These are phyloP conservation scores for Flaveria bidentis DNA, from an alignment of 129 eudicot species.

Conservation along the genomic window DNA sequence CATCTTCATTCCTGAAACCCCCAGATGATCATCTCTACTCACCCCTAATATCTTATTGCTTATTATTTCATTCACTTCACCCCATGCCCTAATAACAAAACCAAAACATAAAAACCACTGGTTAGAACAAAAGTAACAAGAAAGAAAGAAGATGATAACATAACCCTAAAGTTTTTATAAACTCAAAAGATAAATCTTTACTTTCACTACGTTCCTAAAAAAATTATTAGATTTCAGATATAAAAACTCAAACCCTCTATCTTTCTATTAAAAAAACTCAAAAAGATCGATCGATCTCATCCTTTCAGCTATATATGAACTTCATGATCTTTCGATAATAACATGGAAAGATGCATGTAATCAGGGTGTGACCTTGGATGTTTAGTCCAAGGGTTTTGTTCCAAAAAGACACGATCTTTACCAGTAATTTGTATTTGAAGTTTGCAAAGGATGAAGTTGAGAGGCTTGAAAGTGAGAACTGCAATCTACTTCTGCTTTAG, in stretches of 20 bases:
- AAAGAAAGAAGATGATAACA: neutral
- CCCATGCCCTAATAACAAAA: slow-evolving; percentile 62
- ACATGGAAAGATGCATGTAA: neutral
- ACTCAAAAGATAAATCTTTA: too few relatives aligned
- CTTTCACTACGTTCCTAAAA: too few relatives aligned
- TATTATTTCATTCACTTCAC: slow-evolving; percentile 51
- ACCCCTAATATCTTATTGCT: slow-evolving; percentile 44
- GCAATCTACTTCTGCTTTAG: slow-evolving; percentile 39
- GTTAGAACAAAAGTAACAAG: neutral
- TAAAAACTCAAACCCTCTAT: too few relatives aligned
- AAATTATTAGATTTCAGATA: too few relatives aligned
- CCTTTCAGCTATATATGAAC: neutral
- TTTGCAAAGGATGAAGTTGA: slow-evolving; percentile 52
- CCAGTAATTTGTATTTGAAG: slow-evolving; percentile 58
- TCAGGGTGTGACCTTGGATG: neutral
- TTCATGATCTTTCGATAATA: neutral
- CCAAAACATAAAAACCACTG: neutral
- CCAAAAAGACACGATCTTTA: slow-evolving; percentile 18
- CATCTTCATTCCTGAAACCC: slow-evolving; percentile 55
- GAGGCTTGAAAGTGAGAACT: slow-evolving; percentile 35
- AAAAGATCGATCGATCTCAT: too few relatives aligned
- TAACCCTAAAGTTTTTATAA: neutral
- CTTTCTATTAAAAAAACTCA: too few relatives aligned
- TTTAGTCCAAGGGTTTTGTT: neutral
- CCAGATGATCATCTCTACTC: slow-evolving; percentile 36